Conservation (phyloP, 768 basidiomycete genomes). For the Mycena alexandri region DNA sequence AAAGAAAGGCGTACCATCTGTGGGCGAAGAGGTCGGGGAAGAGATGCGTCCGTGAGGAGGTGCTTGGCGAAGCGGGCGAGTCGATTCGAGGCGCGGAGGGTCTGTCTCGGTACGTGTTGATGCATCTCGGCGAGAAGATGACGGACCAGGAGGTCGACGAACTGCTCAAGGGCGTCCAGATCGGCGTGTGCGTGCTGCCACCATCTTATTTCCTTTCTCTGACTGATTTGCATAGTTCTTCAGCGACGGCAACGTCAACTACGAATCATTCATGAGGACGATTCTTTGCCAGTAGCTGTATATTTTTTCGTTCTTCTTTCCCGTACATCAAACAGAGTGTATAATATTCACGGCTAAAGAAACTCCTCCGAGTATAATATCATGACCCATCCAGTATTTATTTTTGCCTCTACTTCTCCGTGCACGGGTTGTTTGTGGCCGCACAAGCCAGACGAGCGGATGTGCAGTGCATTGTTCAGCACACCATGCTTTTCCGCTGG, state of each 20-base stretch:
- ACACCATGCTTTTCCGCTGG: too few relatives aligned
- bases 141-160: slow-evolving; percentile 98
- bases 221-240: slow-evolving; percentile 18
- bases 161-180: slow-evolving; percentile 94
- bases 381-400: slow-evolving; percentile 3
- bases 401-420: slow-evolving; percentile 54
- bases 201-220: slow-evolving; percentile 7
- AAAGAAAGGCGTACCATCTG: slow-evolving; percentile 54
- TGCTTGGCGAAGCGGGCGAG: slow-evolving; percentile 97
- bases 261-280: slow-evolving; percentile 95
- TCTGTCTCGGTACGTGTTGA: slow-evolving; percentile 91
- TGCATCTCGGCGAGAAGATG: slow-evolving; percentile 99
- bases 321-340: slow-evolving; percentile 16
- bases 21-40: slow-evolving; percentile 54
- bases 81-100: slow-evolving; percentile 93
- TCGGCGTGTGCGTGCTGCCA: slow-evolving; percentile 75
- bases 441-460: too few relatives aligned
- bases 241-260: slow-evolving; percentile 97
- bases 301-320: neutral
- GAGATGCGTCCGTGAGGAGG: slow-evolving; percentile 55
- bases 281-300: slow-evolving; percentile 84
- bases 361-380: too few relatives aligned
- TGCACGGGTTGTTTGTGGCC: too few relatives aligned
- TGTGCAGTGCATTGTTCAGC: too few relatives aligned
- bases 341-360: slow-evolving; percentile 15